Percentiles rank a stretch among this genome's conserved stretches.
These are phyloP conservation scores for Euryodendron excelsum DNA, from an alignment of 148 eudicot genomes.

Conservation along the genomic window DNA sequence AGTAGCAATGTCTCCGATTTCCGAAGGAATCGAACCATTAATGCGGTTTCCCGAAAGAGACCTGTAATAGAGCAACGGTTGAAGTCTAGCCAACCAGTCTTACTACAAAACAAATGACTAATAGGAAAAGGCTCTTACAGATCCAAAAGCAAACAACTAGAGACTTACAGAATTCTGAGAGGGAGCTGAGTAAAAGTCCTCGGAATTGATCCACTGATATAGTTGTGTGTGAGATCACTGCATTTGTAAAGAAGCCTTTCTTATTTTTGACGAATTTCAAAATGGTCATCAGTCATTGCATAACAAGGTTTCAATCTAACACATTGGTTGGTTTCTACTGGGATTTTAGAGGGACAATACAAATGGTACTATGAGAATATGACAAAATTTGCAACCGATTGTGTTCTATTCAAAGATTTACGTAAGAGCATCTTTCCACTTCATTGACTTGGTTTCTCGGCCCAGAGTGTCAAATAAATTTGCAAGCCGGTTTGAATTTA, in stretches of 20 bases:
- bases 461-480: no score
- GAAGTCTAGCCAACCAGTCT: background rate
- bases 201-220: slow-evolving; percentile 42
- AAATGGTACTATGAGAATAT: background rate
- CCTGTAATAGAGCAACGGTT: slow-evolving; percentile 32
- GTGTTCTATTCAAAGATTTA: background rate
- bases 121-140: no score
- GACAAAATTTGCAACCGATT: background rate
- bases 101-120: no score
- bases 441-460: no score
- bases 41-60: slow-evolving; percentile 52
- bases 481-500: no score
- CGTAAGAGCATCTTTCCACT: background rate
- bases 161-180: slow-evolving; percentile 44
- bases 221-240: slow-evolving; percentile 65
- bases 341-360: background rate
- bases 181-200: no score
- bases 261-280: background rate
- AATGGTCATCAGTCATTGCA: background rate
- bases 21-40: slow-evolving; percentile 61
- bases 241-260: background rate
- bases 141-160: background rate
- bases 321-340: background rate
- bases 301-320: background rate
- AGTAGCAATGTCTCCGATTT: slow-evolving; percentile 68